These are phyloP conservation scores for Schwanniomyces vanrijiae DNA, from an alignment of 805 yeast genomes.

Conservation along the genomic window DNA sequence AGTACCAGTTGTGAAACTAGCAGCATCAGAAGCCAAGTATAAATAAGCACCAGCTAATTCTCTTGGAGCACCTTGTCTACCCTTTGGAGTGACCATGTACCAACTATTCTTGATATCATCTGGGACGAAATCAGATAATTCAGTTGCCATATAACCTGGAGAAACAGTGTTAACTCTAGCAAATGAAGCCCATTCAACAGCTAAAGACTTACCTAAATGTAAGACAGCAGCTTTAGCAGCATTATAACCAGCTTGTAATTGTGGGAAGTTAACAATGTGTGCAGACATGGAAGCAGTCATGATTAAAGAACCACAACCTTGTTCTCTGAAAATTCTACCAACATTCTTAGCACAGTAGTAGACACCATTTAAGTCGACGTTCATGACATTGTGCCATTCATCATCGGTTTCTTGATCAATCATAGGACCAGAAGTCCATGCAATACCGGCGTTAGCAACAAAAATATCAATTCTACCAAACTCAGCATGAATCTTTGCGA, in stretches of 20 bases:
- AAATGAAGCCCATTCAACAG: conserved; percentile 83
- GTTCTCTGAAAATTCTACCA: conserved; percentile 71
- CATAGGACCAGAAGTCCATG: conserved; percentile 46
- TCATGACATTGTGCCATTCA: conserved; percentile 68
- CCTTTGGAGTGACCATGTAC: conserved; percentile 59
- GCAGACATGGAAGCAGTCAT: conserved; percentile 91
- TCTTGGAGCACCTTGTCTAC: conserved; percentile 70
- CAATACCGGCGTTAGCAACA: conserved; percentile 49
- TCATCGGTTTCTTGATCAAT: conserved; percentile 46
- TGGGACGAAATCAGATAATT: conserved; percentile 48
- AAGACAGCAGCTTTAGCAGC: conserved; percentile 83
- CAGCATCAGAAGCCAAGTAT: conserved; percentile 78
- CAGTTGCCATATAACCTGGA: conserved; percentile 85
- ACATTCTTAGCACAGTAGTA: conserved; percentile 75
- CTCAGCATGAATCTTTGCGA: conserved; percentile 27
- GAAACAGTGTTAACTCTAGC: conserved; percentile 83
- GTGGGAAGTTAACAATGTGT: conserved; percentile 83
- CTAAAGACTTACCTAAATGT: conserved; percentile 74
- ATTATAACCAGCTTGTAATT: conserved; percentile 82
- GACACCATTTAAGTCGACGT: conserved; percentile 76
- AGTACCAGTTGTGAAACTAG: conserved; percentile 76
- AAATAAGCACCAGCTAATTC: conserved; percentile 81
- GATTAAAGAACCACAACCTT: conserved; percentile 75
- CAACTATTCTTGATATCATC: conserved; percentile 35
- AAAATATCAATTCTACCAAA: conserved; percentile 42